phyloP scores from a whole-genome alignment of 176 grass and related monocot genomes.

The Themeda triandra region DNA sequence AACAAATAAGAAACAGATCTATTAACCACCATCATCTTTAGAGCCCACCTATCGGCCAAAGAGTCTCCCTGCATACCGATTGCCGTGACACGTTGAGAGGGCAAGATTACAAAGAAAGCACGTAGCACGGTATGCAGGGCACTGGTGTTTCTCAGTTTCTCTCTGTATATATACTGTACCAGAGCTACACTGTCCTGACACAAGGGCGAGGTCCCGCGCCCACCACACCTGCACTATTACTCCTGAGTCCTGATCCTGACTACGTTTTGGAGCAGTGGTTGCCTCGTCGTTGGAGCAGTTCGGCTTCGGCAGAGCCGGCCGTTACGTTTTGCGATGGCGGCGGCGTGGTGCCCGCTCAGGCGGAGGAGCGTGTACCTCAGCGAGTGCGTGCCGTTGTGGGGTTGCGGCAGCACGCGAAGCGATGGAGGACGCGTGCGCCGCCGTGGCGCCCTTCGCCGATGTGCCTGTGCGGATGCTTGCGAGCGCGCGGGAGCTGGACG shows the following conservation, averaged over 20 bases:
- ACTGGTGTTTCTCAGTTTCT: neutral
- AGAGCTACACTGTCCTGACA: neutral
- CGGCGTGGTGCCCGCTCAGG: too few relatives aligned
- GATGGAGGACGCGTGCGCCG: slow-evolving; percentile 65
- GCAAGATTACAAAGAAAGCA: neutral
- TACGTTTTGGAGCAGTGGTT: neutral
- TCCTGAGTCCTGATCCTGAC: too few relatives aligned
- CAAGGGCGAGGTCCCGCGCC: too few relatives aligned
- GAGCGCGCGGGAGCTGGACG: slow-evolving; percentile 22
- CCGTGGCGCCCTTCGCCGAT: slow-evolving; percentile 46
- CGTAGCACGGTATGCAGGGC: neutral
- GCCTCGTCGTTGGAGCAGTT: slow-evolving; percentile 11
- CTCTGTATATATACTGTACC: neutral
- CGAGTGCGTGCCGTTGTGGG: slow-evolving; percentile 55
- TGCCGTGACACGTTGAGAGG: too few relatives aligned
- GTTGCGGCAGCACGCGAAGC: slow-evolving; percentile 31
- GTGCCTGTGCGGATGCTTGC: slow-evolving; percentile 64
- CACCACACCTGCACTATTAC: too few relatives aligned
- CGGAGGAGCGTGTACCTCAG: slow-evolving; percentile 48
- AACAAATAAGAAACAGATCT: too few relatives aligned
- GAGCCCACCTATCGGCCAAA: too few relatives aligned
- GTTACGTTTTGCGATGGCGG: slow-evolving; percentile 17
- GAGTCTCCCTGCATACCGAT: too few relatives aligned
- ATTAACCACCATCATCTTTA: too few relatives aligned
- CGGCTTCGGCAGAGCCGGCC: neutral